phyloP scores from a whole-genome alignment of 139 green algal species.

The Edaphochlamys debaryana region DNA sequence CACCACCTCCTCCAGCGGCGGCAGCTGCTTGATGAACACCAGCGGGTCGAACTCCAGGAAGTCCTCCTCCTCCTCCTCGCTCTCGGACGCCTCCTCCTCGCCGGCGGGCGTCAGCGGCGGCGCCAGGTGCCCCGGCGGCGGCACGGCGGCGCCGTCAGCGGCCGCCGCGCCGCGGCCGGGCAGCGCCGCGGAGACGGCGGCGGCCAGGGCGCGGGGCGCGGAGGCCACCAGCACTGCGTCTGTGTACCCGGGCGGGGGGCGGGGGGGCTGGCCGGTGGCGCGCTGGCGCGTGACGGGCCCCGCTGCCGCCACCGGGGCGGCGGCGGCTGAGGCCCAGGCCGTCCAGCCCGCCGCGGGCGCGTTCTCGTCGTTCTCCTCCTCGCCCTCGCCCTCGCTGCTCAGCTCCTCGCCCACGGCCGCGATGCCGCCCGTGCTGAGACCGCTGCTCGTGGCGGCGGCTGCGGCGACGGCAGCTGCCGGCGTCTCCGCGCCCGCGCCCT shows the following conservation, averaged over 20 bases:
- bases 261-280: too few relatives aligned
- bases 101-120: background rate
- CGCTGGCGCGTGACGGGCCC: background rate
- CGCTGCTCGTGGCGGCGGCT: background rate
- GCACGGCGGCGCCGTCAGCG: background rate
- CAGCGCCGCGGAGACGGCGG: background rate
- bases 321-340: background rate
- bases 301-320: background rate
- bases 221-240: constrained; percentile 34
- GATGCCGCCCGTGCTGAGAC: background rate
- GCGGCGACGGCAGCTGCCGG: too few relatives aligned
- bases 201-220: background rate
- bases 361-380: constrained; percentile 22
- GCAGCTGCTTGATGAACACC: constrained; percentile 56
- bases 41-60: constrained; percentile 56
- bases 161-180: background rate
- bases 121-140: too few relatives aligned
- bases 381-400: constrained; percentile 2
- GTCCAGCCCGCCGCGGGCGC: background rate
- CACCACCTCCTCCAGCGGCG: constrained; percentile 45
- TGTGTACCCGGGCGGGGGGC: too few relatives aligned
- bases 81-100: constrained; percentile 1
- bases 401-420: constrained; percentile 26
- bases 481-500: background rate
- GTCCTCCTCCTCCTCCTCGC: constrained; percentile 25